A percentile compares a stretch with the other conserved stretches of the same genome.
phyloP scores from a whole-genome alignment of 179 eudicot genomes.

The Beta macrorhiza region DNA sequence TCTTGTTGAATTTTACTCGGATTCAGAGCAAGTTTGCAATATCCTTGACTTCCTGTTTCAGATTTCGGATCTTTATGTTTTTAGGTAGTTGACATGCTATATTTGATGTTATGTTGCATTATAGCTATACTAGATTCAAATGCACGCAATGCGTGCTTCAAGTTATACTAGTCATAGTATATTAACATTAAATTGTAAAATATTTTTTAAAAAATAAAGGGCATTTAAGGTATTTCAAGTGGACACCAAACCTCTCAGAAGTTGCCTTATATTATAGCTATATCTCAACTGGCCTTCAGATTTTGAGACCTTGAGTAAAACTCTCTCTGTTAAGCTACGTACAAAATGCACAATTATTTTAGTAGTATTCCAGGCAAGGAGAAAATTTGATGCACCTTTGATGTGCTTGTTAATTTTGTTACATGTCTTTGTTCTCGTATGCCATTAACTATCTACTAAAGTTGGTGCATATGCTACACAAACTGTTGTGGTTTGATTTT shows the following conservation, averaged over 20 bases:
- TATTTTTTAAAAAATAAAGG: too few species aligned
- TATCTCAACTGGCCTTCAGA: not conserved
- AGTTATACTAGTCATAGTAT: too few species aligned
- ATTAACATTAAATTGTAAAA: too few species aligned
- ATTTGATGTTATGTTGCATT: not conserved
- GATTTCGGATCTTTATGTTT: not conserved
- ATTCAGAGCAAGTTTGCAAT: not conserved
- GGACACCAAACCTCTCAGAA: too few species aligned
- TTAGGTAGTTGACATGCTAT: not conserved
- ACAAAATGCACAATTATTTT: not conserved
- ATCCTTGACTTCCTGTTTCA: not conserved
- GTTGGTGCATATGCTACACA: not conserved
- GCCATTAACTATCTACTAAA: not conserved
- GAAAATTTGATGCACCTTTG: constrained; percentile 6
- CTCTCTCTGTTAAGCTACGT: not conserved
- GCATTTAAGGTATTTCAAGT: too few species aligned
- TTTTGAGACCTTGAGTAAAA: not conserved
- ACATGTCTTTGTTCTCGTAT: not conserved
- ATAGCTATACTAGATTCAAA: too few species aligned
- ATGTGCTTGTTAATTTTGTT: constrained; percentile 6
- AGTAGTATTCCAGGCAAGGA: not conserved
- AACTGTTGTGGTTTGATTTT: not conserved
- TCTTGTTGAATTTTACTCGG: not conserved
- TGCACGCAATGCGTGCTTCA: too few species aligned
- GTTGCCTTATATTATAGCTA: too few species aligned